phyloP scores from a whole-genome alignment of 2,329 filamentous ascomycete species.

The Penicillium psychrosexuale region DNA sequence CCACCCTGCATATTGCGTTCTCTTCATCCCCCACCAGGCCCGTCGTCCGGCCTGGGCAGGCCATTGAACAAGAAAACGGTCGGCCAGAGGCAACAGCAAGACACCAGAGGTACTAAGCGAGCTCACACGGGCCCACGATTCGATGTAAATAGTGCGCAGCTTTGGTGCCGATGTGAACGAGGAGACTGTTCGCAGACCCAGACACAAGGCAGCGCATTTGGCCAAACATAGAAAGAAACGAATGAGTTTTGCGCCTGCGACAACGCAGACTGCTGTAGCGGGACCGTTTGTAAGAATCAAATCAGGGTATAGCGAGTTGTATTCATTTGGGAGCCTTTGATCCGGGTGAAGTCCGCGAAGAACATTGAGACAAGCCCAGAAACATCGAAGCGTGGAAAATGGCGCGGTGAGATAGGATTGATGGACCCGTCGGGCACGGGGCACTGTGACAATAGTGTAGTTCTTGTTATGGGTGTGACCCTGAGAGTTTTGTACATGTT shows the following conservation, averaged over 20 bases:
- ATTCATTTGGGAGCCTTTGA: conserved; percentile 24
- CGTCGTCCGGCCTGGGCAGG: conserved; percentile 54
- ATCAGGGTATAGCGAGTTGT: conserved; percentile 57
- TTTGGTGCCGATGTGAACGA: conserved; percentile 1
- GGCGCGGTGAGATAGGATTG: conserved; percentile 74
- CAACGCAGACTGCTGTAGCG: conserved; percentile 76
- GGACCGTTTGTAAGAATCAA: conserved; percentile 85
- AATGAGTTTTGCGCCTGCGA: conserved; percentile 56
- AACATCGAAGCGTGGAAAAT: conserved; percentile 62
- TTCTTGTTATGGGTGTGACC: conserved; percentile 6
- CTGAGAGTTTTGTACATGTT: conserved; percentile 18
- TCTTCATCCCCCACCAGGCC: conserved; percentile 39
- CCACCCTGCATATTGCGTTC: conserved; percentile 40
- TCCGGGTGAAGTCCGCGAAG: conserved; percentile 45
- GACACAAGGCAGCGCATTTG: conserved; percentile 2
- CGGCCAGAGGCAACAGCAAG: conserved; percentile 68
- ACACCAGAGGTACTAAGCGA: conserved; percentile 81
- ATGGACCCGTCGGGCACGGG: conserved; percentile 76
- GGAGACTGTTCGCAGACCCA: conserved; percentile 8
- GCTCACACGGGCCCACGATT: conserved; percentile 85
- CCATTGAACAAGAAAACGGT: conserved; percentile 83
- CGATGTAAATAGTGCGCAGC: conserved; percentile 78
- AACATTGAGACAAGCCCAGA: conserved; percentile 60
- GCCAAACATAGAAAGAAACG: conserved; percentile 47
- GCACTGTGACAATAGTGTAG: conserved; percentile 66